These are phyloP conservation scores for Tylopilus sp. DNA, from an alignment of 768 basidiomycete genomes.

Conservation along the genomic window DNA sequence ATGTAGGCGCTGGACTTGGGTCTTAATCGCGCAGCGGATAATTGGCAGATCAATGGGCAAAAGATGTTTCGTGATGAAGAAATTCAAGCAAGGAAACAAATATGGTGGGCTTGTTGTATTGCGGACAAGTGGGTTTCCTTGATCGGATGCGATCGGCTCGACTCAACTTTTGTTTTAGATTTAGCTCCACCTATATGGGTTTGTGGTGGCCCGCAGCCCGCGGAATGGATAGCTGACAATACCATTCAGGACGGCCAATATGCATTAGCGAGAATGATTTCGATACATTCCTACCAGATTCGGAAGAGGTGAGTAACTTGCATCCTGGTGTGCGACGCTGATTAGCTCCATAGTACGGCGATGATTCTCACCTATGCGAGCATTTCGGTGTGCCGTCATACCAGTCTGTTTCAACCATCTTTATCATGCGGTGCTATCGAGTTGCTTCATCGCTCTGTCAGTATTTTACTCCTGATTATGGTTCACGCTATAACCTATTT, in stretches of 20 bases:
- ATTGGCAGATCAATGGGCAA: constrained; percentile 64
- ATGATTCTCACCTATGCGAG: constrained; percentile 52
- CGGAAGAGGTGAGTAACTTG: constrained; percentile 43
- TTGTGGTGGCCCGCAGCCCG: constrained; percentile 5
- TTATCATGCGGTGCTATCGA: constrained; percentile 52
- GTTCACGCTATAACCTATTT: neutral
- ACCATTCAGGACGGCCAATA: constrained; percentile 54
- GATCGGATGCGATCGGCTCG: neutral
- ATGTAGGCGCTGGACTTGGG: constrained; percentile 74
- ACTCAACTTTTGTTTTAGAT: constrained; percentile 36
- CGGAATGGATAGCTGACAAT: constrained; percentile 4
- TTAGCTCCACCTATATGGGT: constrained; percentile 77
- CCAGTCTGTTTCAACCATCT: constrained; percentile 39
- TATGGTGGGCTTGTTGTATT: constrained; percentile 76
- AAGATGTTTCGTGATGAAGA: constrained; percentile 63
- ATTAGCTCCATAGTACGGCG: constrained; percentile 48
- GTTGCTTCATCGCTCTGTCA: constrained; percentile 57
- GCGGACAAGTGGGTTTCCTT: constrained; percentile 57
- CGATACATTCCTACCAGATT: constrained; percentile 59
- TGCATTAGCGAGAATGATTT: constrained; percentile 68
- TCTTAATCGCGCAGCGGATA: constrained; percentile 72
- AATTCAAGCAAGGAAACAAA: constrained; percentile 67
- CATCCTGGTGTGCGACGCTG: neutral
- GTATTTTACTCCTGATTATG: constrained; percentile 19
- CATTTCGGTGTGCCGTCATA: constrained; percentile 36